Evolutionary conservation across 1,284 basidiomycete genomes (phyloP).

Genomic region (Melampsora larici-populina): DNA sequence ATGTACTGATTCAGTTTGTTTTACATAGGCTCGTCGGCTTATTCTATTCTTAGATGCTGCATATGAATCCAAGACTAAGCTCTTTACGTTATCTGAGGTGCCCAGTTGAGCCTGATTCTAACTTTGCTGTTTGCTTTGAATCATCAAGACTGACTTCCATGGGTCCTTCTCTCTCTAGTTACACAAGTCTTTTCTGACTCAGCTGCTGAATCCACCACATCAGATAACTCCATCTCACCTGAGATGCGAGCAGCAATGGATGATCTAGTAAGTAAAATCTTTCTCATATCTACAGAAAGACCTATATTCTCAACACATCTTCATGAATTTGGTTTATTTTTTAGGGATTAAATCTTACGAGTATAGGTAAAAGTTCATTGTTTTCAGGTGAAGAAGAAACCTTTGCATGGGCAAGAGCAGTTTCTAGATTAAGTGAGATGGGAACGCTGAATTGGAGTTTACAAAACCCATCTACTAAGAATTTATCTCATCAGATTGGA

Average conservation of each 20-base stretch:
- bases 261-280: constrained; percentile 65
- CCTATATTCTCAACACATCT: too few relatives aligned
- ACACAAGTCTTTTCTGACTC: constrained; percentile 21
- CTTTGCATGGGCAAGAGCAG: constrained; percentile 89
- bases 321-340: constrained; percentile 21
- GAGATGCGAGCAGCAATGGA: constrained; percentile 65
- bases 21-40: constrained; percentile 33
- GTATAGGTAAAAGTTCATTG: constrained; percentile 75
- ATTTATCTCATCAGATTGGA: not conserved
- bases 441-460: constrained; percentile 72
- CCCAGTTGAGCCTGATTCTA: constrained; percentile 68
- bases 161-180: not conserved
- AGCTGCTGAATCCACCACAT: not conserved
- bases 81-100: constrained; percentile 83
- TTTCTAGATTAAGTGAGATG: constrained; percentile 86
- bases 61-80: constrained; percentile 65
- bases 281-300: too few relatives aligned
- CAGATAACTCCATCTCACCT: constrained; percentile 9
- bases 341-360: constrained; percentile 71
- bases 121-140: not conserved
- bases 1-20: constrained; percentile 55
- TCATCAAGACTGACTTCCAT: not conserved
- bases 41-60: constrained; percentile 41
- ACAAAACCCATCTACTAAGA: not conserved
- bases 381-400: constrained; percentile 91